Percentiles rank a stretch among this genome's conserved stretches.
Evolutionary conservation across 768 basidiomycete genomes (phyloP).

Genomic region (Lepiota venenata): DNA sequence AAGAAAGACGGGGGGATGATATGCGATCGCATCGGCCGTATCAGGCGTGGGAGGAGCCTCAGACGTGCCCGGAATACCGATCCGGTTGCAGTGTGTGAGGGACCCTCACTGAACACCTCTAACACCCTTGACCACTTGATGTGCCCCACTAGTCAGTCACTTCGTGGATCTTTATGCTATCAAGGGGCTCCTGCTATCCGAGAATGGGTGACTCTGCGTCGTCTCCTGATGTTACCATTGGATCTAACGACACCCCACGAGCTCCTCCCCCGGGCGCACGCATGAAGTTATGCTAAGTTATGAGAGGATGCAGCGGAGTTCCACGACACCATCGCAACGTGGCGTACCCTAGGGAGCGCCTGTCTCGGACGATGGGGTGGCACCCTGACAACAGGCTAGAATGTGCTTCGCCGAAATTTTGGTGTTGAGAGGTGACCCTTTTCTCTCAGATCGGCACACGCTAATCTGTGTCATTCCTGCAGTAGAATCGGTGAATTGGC

Average conservation of each 20-base stretch:
- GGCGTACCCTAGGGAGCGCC: slow-evolving; percentile 78
- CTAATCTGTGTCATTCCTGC: too few relatives aligned
- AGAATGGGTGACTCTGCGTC: slow-evolving; percentile 33
- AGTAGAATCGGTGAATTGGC: slow-evolving; percentile 72
- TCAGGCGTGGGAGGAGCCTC: slow-evolving; percentile 91
- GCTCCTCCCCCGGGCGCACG: slow-evolving; percentile 71
- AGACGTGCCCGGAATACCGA: slow-evolving; percentile 89
- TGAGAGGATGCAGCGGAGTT: slow-evolving; percentile 85
- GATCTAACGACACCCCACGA: slow-evolving; percentile 79
- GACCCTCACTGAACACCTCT: not conserved
- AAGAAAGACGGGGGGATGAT: slow-evolving; percentile 51
- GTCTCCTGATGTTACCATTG: slow-evolving; percentile 69
- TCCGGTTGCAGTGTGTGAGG: slow-evolving; percentile 80
- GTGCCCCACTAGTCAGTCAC: slow-evolving; percentile 68
- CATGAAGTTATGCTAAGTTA: slow-evolving; percentile 72
- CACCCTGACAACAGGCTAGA: slow-evolving; percentile 52
- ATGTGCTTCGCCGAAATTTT: slow-evolving; percentile 46
- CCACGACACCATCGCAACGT: slow-evolving; percentile 87
- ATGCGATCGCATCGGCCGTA: slow-evolving; percentile 55
- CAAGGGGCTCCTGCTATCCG: slow-evolving; percentile 54
- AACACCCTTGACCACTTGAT: not conserved
- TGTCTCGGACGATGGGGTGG: slow-evolving; percentile 26
- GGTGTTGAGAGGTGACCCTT: slow-evolving; percentile 63
- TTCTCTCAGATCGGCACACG: too few relatives aligned
- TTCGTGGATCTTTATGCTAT: slow-evolving; percentile 88